Evolutionary conservation across 345 rosid genomes (phyloP).

Genomic region (Populus davidiana): DNA sequence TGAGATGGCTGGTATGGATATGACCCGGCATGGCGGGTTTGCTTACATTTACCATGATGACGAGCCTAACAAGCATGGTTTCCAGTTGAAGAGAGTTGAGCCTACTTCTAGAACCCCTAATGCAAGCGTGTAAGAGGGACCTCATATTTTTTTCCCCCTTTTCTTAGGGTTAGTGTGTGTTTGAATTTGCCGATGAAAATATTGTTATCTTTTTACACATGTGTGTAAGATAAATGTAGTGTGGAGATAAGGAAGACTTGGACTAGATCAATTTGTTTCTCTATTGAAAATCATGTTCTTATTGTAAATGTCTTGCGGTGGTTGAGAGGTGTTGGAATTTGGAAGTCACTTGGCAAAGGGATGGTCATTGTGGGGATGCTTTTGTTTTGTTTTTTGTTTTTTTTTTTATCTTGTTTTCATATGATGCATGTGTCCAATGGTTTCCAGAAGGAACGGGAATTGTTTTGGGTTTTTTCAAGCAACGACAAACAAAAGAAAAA

Average conservation of each 20-base stretch:
- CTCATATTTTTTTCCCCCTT: background rate
- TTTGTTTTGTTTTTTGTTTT: background rate
- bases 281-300: background rate
- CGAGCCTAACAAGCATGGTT: slow-evolving; percentile 33
- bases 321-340: background rate
- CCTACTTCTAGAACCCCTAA: slow-evolving; percentile 33
- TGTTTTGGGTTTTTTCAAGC: background rate
- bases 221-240: background rate
- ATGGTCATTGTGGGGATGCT: background rate
- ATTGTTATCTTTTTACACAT: background rate
- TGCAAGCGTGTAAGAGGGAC: slow-evolving; percentile 7
- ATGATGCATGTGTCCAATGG: background rate
- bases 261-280: background rate
- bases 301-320: background rate
- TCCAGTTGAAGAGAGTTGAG: slow-evolving; percentile 37
- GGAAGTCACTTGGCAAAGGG: background rate
- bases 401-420: background rate
- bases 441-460: background rate
- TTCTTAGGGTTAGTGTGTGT: background rate
- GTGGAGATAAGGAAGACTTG: slow-evolving; percentile 16
- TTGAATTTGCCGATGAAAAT: background rate
- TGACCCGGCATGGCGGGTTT: slow-evolving; percentile 82
- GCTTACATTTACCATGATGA: slow-evolving; percentile 72
- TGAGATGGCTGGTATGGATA: slow-evolving; percentile 84
- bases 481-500: background rate